Base-by-base conservation (phyloP, 2,329 filamentous ascomycete genomes). In the Aureobasidium sp. region DNA sequence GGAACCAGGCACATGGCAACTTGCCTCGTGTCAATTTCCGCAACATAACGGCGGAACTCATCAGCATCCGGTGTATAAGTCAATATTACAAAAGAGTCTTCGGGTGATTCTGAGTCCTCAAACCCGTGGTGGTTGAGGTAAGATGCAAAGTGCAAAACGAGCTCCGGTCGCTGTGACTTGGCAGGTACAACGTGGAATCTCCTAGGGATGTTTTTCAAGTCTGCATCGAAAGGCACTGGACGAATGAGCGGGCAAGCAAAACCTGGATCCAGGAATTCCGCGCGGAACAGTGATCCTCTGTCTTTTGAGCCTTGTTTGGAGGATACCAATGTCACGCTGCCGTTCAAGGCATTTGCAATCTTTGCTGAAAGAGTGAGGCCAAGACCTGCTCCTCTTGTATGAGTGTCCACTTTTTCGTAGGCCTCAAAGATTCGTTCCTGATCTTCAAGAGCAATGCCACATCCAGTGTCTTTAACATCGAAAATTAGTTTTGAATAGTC, bases 391-490 rank as follows among this genome's bases (percentile, higher is more conserved):
- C 77, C 74, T 1, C 70, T 71, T 0, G 76, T 73, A 39, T 77
- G 70, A 0, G 65, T 64, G 37, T 73, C 70, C 1, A 74, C 71
- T 37, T 79, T 79, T 44, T 79, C 77, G 24, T 79, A 79, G 0
- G 76, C 68, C 3, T 76, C 69, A 32, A 79, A 80, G 4, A 80
- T 77, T 2, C 75, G 73, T 3, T 68, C 26, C 3, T 75, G 73
- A 7, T 78, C 67, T 3, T 71, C 66, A 1, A 64, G 53, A 1
- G 64, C 63, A n/a, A 79, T 77, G 1, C 77, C 77, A 3, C 72
- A 66, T 0, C 77, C 78, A 1, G 73, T 78, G 47, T 80, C 78
- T 46, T 75, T 66, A 1, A 80, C 64, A 44, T 80, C 77, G n/a
- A 78, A 71, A 3, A 68, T 65, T 0, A 78, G 66, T 0, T 67